Conservation (phyloP, 352 stramenopile species). For the Phytophthora hybrid region DNA sequence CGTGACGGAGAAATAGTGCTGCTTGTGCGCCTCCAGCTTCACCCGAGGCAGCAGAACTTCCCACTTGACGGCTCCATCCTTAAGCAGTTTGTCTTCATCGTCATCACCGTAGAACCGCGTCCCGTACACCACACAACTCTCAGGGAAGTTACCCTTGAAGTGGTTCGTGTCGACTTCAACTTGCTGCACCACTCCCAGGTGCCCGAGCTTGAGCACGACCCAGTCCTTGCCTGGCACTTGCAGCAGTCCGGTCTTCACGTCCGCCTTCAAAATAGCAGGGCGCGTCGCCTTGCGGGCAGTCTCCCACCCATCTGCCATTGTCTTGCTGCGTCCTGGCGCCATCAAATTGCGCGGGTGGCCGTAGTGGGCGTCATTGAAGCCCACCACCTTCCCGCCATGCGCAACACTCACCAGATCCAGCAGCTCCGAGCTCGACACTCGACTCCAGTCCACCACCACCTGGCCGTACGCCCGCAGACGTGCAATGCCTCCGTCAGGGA, state of each 20-base stretch:
- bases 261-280: slow-evolving; percentile 70
- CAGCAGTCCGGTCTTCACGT: slow-evolving; percentile 56
- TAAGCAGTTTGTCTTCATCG: slow-evolving; percentile 45
- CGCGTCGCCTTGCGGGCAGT: slow-evolving; percentile 92
- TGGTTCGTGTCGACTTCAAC: slow-evolving; percentile 94
- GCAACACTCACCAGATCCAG: slow-evolving; percentile 89
- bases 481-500: slow-evolving; percentile 93
- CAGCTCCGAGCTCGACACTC: slow-evolving; percentile 54
- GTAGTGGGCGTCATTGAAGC: slow-evolving; percentile 96
- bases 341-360: slow-evolving; percentile 95
- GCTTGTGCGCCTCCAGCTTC: slow-evolving; percentile 87
- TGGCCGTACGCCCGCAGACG: slow-evolving; percentile 86
- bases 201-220: slow-evolving; percentile 92
- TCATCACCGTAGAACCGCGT: slow-evolving; percentile 57
- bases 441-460: slow-evolving; percentile 73
- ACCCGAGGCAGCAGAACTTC: slow-evolving; percentile 86
- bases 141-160: slow-evolving; percentile 96
- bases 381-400: slow-evolving; percentile 87
- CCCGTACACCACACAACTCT: slow-evolving; percentile 87
- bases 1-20: slow-evolving; percentile 86
- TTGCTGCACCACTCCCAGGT: slow-evolving; percentile 67
- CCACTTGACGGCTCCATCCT: slow-evolving; percentile 69
- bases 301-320: slow-evolving; percentile 96
- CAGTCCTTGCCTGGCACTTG: slow-evolving; percentile 91
- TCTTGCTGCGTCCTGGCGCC: slow-evolving; percentile 81